Evolutionary conservation across 139 green algal species (phyloP).

Genomic region (Coelastrella sp.): DNA sequence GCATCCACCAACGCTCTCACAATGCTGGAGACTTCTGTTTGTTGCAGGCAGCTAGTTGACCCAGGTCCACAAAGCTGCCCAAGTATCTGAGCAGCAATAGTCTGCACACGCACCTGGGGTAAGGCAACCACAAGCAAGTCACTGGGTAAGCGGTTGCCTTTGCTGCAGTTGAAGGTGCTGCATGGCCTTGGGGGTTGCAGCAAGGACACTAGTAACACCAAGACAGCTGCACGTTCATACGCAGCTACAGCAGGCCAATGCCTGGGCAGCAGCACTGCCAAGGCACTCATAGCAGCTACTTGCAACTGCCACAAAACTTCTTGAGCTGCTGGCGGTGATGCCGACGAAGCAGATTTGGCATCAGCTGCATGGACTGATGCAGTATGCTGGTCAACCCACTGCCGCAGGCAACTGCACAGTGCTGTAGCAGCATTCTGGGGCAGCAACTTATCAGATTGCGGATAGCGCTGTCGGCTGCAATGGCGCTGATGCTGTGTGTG

Average conservation of each 20-base stretch:
- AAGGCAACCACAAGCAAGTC: background rate
- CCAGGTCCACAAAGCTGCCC: background rate
- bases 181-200: background rate
- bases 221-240: constrained; percentile 23
- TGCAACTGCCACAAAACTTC: background rate
- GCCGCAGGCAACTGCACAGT: constrained; percentile 16
- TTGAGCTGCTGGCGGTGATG: background rate
- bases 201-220: constrained; percentile 45
- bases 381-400: constrained; percentile 16
- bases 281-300: background rate
- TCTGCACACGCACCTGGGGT: background rate
- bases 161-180: background rate
- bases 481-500: background rate
- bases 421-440: background rate
- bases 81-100: background rate
- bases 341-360: background rate
- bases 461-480: background rate
- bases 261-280: constrained; percentile 14
- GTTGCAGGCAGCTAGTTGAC: background rate
- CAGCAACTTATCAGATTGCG: background rate
- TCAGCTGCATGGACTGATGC: too few species aligned
- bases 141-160: background rate
- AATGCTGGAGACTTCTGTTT: background rate
- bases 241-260: background rate
- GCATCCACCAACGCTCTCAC: constrained; percentile 1